Base-by-base conservation (phyloP, 1,139 yeast species). In the Yamadazyma siamensis region DNA sequence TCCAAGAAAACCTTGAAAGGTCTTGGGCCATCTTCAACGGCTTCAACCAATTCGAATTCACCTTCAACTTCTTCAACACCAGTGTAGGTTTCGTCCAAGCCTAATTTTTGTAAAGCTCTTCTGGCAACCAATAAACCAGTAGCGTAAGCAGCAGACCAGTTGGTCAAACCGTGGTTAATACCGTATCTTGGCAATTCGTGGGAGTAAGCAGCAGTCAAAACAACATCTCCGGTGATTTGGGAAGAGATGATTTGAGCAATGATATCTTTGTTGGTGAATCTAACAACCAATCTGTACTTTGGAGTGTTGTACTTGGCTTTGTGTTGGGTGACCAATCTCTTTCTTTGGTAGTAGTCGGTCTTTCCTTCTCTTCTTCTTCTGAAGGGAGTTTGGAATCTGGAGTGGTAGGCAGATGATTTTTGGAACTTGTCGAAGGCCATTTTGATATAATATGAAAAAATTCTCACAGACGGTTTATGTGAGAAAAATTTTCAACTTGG, bases 351-450 rank as follows among this genome's bases (percentile, higher is more conserved):
- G 95, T 89, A 91, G 72, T 91, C 99, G 68, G 99, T 91, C 83
- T 94, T 91, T 77, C 98, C 99, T 76, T 94, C 97, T 70, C 95
- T 88, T 85, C 99, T 87, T 83, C 99, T 88, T 74, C 98, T 88
- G 96, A 88, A 91, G 56, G 97, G 96, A 68, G 98, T 91, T 80
- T 91, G 99, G 95, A 81, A 91, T 71, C 99, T 91, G 67, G 97
- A 88, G 80, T 80, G 88, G 91, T 94, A 91, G 55, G 97, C 94
- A 59, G 95, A 80, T 62, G 77, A 69, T 80, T 88, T 88, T 32
- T 31, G 23, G 12, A 23, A 21, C 19, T 37, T 34, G 30, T 37
- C 31, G 38, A 37, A 37, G 13, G 41, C 26, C 41, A 37, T 37
- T 25, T 30, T 33, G 14, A 9, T 10, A 4, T 34, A 25, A 17